These are phyloP conservation scores for Citrullus amarus DNA, from an alignment of 306 rosid species.

Conservation along the genomic window DNA sequence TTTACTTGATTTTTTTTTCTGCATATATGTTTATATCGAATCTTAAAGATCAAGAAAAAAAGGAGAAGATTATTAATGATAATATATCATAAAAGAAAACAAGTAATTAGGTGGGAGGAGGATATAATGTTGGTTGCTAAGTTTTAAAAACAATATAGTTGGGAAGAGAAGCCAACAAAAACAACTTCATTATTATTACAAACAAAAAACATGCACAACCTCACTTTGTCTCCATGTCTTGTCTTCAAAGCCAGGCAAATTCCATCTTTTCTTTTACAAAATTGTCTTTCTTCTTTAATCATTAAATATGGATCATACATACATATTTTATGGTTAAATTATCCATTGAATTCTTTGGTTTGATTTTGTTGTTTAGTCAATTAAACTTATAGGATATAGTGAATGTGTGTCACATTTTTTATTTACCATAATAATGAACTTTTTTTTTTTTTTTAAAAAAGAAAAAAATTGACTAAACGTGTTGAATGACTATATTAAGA, in stretches of 20 bases:
- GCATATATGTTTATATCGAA: background rate
- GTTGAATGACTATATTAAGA: too few relatives aligned
- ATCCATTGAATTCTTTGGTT: too few relatives aligned
- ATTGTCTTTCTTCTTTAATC: background rate
- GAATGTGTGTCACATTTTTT: too few relatives aligned
- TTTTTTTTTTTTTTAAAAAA: too few relatives aligned
- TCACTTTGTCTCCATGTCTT: background rate
- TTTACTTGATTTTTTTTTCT: too few relatives aligned
- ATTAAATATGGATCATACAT: background rate
- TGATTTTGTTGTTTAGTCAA: too few relatives aligned
- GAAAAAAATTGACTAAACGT: too few relatives aligned
- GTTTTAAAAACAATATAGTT: background rate
- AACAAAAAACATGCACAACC: background rate
- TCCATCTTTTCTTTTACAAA: background rate
- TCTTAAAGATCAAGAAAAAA: background rate
- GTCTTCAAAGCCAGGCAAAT: conserved; percentile 5
- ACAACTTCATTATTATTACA: background rate
- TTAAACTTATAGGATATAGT: too few relatives aligned
- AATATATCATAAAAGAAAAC: background rate
- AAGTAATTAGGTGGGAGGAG: background rate
- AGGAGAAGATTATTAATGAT: background rate
- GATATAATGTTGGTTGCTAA: background rate
- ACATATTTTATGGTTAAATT: conserved; percentile 5
- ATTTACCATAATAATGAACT: too few relatives aligned
- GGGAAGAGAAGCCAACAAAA: background rate